Percentiles rank a stretch among this genome's conserved stretches.
Evolutionary conservation across 1,284 basidiomycete species (phyloP).

Genomic region (Tilletia horrida): DNA sequence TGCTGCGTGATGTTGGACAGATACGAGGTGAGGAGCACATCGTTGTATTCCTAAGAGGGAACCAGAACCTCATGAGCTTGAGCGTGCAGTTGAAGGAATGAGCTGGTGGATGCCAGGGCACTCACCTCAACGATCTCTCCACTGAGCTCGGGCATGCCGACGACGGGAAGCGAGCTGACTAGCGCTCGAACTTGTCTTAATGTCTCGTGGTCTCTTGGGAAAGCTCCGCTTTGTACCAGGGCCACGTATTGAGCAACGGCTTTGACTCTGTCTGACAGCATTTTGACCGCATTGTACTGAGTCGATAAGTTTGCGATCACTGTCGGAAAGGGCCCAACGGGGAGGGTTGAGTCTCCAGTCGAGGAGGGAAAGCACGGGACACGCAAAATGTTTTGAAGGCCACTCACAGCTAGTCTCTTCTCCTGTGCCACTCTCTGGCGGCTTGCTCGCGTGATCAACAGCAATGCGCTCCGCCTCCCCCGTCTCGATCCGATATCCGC

Average conservation of each 20-base stretch:
- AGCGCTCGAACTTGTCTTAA: slow-evolving; percentile 81
- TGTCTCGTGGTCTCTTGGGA: slow-evolving; percentile 61
- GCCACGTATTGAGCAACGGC: slow-evolving; percentile 71
- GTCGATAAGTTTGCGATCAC: slow-evolving; percentile 84
- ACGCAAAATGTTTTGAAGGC: too few species aligned
- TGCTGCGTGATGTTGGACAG: slow-evolving; percentile 83
- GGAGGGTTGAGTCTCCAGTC: too few species aligned
- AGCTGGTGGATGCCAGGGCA: neutral
- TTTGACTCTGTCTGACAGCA: slow-evolving; percentile 85
- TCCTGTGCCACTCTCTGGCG: slow-evolving; percentile 73
- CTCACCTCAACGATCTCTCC: slow-evolving; percentile 34
- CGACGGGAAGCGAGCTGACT: slow-evolving; percentile 64
- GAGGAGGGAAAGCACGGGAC: too few species aligned
- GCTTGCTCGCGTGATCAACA: slow-evolving; percentile 88
- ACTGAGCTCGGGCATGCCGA: slow-evolving; percentile 34
- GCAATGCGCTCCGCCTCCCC: slow-evolving; percentile 98
- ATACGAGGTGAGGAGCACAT: slow-evolving; percentile 86
- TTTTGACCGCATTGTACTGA: slow-evolving; percentile 89
- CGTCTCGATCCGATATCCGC: slow-evolving; percentile 82
- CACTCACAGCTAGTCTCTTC: slow-evolving; percentile 57
- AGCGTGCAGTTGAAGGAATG: neutral
- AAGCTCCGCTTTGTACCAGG: slow-evolving; percentile 27
- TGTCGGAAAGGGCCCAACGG: slow-evolving; percentile 54
- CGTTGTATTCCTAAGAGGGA: slow-evolving; percentile 76
- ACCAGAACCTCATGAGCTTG: neutral